These are phyloP conservation scores for Castanea sativa DNA, from an alignment of 306 rosid species.

Conservation along the genomic window DNA sequence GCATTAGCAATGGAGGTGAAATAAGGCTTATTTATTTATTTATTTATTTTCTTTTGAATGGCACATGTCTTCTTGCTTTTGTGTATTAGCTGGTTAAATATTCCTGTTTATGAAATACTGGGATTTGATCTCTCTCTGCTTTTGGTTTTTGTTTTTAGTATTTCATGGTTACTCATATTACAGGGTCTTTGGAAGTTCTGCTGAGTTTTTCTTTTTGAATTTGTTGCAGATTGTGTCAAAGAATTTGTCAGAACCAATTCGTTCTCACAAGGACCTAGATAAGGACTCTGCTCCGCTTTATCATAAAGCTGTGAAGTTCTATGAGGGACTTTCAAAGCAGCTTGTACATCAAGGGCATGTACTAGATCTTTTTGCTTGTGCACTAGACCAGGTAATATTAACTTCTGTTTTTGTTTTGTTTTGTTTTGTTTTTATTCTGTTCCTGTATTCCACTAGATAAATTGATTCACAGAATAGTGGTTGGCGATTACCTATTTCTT, in stretches of 20 bases:
- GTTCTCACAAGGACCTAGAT: slow-evolving; percentile 98
- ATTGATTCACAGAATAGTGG: neutral
- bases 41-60: neutral
- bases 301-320: slow-evolving; percentile 89
- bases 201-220: slow-evolving; percentile 26
- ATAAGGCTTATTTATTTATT: neutral
- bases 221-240: slow-evolving; percentile 80
- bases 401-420: slow-evolving; percentile 8
- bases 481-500: slow-evolving; percentile 5
- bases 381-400: slow-evolving; percentile 87
- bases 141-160: neutral
- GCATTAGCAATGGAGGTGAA: neutral
- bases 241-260: slow-evolving; percentile 86
- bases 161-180: neutral
- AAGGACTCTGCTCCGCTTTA: slow-evolving; percentile 87
- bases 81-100: neutral
- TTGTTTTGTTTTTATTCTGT: slow-evolving; percentile 1
- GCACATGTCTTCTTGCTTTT: neutral
- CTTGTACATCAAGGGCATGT: slow-evolving; percentile 98
- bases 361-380: slow-evolving; percentile 92
- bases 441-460: slow-evolving; percentile 9
- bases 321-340: slow-evolving; percentile 90
- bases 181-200: slow-evolving; percentile 13
- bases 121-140: neutral
- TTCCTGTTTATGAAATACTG: neutral